Base-by-base conservation (phyloP, 345 rosid genomes). In the Psidium guajava region DNA sequence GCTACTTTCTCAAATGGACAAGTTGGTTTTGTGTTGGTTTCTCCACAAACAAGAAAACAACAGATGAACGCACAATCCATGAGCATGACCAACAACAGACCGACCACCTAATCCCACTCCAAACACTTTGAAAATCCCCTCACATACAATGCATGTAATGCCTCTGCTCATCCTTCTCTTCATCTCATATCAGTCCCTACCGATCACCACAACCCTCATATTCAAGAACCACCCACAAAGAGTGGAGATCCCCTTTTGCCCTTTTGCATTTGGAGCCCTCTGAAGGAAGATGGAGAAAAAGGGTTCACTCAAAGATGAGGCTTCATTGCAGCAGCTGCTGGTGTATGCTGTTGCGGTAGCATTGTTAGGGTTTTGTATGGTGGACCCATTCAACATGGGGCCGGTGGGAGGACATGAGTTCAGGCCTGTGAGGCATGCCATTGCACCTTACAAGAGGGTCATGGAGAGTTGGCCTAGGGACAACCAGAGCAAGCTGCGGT, bases 401-500 rank as follows among this genome's bases (percentile, higher is more conserved):
- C 98, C 99, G 0, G 84, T 94, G 0, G 98, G 97, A 2, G 93
- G 92, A 27, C 93, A 90, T 83, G 90, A 95, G 52, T 97, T 97
- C 89, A 93, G 83, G 91, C 99, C 99, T 0, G 96, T 93, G 86
- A 94, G 86, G 91, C 99, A 95, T 86, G 94, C 89, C 81, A 93
- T 97, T 89, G 99, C 99, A 61, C 95, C 98, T 81, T 96, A 94
- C 90, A 92, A 90, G 95, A 87, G 90, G 85, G 98, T 97, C 58
- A 97, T 97, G 96, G 87, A 84, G 20, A 92, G 53, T 28, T 96
- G 99, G 99, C 99, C 99, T 0, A 90, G 93, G 85, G 99, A 97
- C 90, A 91, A 95, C 84, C 84, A 77, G 40, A 94, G 98, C 85
- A 88, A 91, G 69, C 75, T 97, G 18, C 95, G 90, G 32, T 54